Conservation (phyloP, 2,329 filamentous ascomycete genomes). For the Diplodia seriata region DNA sequence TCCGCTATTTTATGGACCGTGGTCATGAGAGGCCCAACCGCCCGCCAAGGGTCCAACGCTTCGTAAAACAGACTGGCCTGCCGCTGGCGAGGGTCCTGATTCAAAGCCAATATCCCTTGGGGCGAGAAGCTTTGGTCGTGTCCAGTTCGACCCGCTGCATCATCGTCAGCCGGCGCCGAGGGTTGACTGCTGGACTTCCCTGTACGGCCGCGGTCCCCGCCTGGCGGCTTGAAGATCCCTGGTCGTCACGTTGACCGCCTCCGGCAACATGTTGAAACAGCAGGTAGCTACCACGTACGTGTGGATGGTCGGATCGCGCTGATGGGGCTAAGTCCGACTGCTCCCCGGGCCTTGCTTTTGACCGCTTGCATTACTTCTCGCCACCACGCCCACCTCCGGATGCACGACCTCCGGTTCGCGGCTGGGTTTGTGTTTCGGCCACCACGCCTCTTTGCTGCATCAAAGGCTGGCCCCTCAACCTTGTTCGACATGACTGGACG, state of each 20-base stretch:
- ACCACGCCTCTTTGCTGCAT: constrained; percentile 28
- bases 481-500: constrained; percentile 17
- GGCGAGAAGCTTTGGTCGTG: constrained; percentile 16
- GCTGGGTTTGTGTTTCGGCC: constrained; percentile 30
- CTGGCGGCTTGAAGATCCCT: constrained; percentile 5
- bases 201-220: constrained; percentile 6
- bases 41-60: constrained; percentile 19
- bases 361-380: constrained; percentile 29
- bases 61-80: constrained; percentile 26
- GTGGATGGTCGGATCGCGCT: constrained; percentile 25
- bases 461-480: constrained; percentile 19
- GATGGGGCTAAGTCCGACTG: constrained; percentile 23
- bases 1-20: constrained; percentile 31
- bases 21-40: constrained; percentile 25
- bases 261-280: constrained; percentile 25
- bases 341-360: constrained; percentile 23
- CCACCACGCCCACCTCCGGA: constrained; percentile 27
- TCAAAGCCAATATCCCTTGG: constrained; percentile 26
- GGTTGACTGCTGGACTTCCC: constrained; percentile 10
- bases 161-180: constrained; percentile 14
- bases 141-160: constrained; percentile 24
- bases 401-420: constrained; percentile 28
- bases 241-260: constrained; percentile 15
- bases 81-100: constrained; percentile 26
- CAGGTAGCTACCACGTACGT: constrained; percentile 16